A percentile compares a stretch with the other conserved stretches of the same genome.
These are phyloP conservation scores for Sphagnum tenellum DNA, from an alignment of 225 moss, liverwort and hornwort genomes.

Conservation along the genomic window DNA sequence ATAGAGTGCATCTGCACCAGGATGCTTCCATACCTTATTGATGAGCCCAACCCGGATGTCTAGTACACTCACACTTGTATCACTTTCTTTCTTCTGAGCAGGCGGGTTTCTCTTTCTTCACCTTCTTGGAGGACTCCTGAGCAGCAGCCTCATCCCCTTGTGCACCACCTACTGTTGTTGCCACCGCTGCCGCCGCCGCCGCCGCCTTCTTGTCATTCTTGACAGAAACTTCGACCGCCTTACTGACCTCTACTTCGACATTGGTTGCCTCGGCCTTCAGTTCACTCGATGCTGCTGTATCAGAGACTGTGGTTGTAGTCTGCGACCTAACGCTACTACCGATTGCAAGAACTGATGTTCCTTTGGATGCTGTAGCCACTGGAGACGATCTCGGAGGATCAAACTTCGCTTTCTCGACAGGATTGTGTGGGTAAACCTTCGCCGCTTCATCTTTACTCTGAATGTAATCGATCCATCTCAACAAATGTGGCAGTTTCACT, in stretches of 20 bases:
- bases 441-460: conserved; percentile 23
- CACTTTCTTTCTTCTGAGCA: conserved; percentile 54
- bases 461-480: conserved; percentile 38
- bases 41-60: conserved; percentile 51
- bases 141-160: neutral
- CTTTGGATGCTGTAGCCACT: conserved; percentile 8
- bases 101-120: conserved; percentile 56
- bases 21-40: conserved; percentile 75
- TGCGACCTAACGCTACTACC: neutral
- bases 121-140: conserved; percentile 13
- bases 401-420: conserved; percentile 25
- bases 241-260: neutral
- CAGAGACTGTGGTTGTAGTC: neutral
- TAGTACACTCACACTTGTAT: conserved; percentile 43
- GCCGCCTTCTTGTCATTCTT: neutral
- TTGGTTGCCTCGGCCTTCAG: neutral
- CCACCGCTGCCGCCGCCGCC: neutral
- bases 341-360: neutral
- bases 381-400: conserved; percentile 29
- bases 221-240: conserved; percentile 2
- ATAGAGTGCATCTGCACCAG: conserved; percentile 76
- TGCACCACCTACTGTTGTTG: conserved; percentile 4
- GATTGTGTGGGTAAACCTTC: conserved; percentile 21
- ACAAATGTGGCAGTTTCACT: conserved; percentile 20
- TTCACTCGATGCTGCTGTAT: conserved; percentile 1